phyloP scores from a whole-genome alignment of 495 filamentous ascomycete genomes.

The Xylaria curta region DNA sequence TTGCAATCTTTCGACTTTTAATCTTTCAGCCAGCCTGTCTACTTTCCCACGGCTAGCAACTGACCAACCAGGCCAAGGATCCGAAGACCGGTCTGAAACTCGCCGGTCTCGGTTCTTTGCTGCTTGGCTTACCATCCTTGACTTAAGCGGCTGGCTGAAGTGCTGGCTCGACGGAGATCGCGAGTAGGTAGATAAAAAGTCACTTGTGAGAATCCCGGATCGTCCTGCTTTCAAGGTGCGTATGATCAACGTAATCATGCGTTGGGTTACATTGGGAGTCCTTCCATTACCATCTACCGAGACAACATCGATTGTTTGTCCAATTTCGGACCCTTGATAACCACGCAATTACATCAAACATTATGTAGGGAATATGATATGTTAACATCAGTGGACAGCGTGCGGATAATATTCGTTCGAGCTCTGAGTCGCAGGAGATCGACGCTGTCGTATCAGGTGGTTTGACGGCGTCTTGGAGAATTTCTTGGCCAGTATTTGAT shows the following conservation, averaged over 20 bases:
- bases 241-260: conserved; percentile 3
- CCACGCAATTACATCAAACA: background rate
- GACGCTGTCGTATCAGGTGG: background rate
- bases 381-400: background rate
- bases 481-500: background rate
- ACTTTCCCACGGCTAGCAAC: background rate
- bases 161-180: conserved; percentile 5
- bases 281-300: conserved; percentile 4
- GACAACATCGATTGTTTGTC: background rate
- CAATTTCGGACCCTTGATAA: background rate
- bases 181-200: conserved; percentile 15
- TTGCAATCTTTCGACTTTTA: conserved; percentile 19
- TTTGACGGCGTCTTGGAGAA: background rate
- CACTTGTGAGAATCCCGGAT: background rate
- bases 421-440: background rate
- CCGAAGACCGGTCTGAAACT: conserved; percentile 17
- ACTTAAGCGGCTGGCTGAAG: conserved; percentile 5
- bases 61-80: conserved; percentile 2
- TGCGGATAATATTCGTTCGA: background rate
- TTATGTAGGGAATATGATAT: background rate
- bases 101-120: conserved; percentile 14
- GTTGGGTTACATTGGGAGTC: conserved; percentile 16
- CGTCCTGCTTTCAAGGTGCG: background rate
- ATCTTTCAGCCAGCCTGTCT: conserved; percentile 17
- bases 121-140: conserved; percentile 16